Evolutionary conservation across 108 stramenopile species (phyloP).

Genomic region (Chaetoceros tenuissimus): DNA sequence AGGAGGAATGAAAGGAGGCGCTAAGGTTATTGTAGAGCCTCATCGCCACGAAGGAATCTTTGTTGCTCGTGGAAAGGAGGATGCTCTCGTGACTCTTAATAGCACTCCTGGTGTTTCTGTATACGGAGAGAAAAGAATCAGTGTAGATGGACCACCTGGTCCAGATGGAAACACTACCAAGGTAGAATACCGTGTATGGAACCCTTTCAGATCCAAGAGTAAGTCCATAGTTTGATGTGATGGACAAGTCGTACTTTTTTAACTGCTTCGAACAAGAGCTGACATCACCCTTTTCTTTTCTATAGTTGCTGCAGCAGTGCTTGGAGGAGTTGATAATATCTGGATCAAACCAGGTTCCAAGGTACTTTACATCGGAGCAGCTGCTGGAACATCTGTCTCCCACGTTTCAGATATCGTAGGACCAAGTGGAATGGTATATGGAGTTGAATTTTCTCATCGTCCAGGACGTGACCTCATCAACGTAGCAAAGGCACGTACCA

Average conservation of each 20-base stretch:
- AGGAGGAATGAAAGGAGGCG: conserved; percentile 87
- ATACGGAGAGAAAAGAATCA: conserved; percentile 98
- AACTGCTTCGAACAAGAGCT: not conserved
- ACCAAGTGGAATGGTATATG: conserved; percentile 94
- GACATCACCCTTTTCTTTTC: not conserved
- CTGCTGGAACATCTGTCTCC: conserved; percentile 97
- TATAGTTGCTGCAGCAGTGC: conserved; percentile 94
- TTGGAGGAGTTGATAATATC: conserved; percentile 97
- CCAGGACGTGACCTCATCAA: conserved; percentile 98
- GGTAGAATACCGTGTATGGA: conserved; percentile 99
- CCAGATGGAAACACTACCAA: conserved; percentile 85
- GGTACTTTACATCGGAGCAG: conserved; percentile 98
- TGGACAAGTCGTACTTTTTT: conserved; percentile 1
- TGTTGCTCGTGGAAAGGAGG: conserved; percentile 97
- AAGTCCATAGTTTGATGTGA: conserved; percentile 4
- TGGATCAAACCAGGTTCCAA: conserved; percentile 96
- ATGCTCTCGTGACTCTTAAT: conserved; percentile 97
- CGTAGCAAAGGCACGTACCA: conserved; percentile 97
- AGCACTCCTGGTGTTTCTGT: conserved; percentile 96
- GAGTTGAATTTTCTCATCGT: conserved; percentile 99
- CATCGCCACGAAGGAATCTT: conserved; percentile 98
- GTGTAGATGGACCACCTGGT: conserved; percentile 84
- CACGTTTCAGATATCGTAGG: conserved; percentile 99
- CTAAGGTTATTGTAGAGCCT: conserved; percentile 94
- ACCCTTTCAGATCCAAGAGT: conserved; percentile 97